Evolutionary conservation across 2,329 filamentous ascomycete species (phyloP).

Genomic region (Arthroderma sp.): DNA sequence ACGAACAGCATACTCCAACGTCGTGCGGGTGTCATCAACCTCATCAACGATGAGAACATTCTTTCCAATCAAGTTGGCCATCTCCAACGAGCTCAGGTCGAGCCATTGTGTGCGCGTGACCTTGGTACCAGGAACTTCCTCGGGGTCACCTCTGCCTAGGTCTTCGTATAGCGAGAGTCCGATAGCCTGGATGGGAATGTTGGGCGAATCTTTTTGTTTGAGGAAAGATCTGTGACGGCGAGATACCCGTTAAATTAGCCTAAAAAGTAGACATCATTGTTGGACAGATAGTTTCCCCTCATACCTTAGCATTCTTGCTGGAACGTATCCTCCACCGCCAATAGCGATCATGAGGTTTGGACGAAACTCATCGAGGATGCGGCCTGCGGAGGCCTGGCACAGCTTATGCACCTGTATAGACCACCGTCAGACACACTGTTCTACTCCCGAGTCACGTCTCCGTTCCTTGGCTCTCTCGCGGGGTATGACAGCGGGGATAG

Average conservation of each 20-base stretch:
- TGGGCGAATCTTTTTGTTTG: conserved; percentile 71
- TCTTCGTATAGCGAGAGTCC: conserved; percentile 93
- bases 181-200: conserved; percentile 98
- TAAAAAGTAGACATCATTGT: not conserved
- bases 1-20: conserved; percentile 82
- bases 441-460: not conserved
- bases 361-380: conserved; percentile 73
- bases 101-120: conserved; percentile 98
- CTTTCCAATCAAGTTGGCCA: conserved; percentile 82
- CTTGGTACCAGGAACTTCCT: conserved; percentile 78
- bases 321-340: conserved; percentile 92
- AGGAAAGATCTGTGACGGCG: conserved; percentile 61
- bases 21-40: conserved; percentile 90
- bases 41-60: conserved; percentile 87
- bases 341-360: conserved; percentile 98
- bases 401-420: conserved; percentile 77
- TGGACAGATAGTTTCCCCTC: not conserved
- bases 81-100: conserved; percentile 73
- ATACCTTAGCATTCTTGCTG: conserved; percentile 81
- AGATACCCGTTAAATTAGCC: not conserved
- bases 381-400: conserved; percentile 72
- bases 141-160: conserved; percentile 49
- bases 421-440: not conserved
- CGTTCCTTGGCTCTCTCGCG: not conserved
- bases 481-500: not conserved